Evolutionary conservation across 1,139 yeast genomes (phyloP).

Genomic region (Geotrichum citri-aurantii): DNA sequence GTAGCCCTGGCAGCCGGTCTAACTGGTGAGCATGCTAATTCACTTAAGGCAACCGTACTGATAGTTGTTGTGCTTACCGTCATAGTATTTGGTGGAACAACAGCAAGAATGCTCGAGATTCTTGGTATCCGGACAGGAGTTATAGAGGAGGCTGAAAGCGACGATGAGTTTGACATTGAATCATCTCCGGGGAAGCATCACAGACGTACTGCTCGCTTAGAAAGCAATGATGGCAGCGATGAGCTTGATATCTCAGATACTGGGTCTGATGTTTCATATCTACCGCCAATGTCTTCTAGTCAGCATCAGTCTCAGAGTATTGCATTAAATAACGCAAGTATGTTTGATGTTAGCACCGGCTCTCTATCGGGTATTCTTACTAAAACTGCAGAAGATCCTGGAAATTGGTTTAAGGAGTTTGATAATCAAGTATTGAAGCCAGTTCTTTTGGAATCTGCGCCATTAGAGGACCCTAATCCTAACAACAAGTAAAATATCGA

Average conservation of each 20-base stretch:
- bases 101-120: slow-evolving; percentile 96
- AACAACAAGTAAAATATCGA: background rate
- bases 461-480: slow-evolving; percentile 14
- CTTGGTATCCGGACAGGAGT: slow-evolving; percentile 90
- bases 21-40: slow-evolving; percentile 88
- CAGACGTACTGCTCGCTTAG: slow-evolving; percentile 25
- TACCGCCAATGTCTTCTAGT: slow-evolving; percentile 32
- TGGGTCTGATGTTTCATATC: slow-evolving; percentile 26
- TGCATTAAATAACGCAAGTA: slow-evolving; percentile 4
- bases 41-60: slow-evolving; percentile 85
- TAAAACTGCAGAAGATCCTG: slow-evolving; percentile 61
- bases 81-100: slow-evolving; percentile 95
- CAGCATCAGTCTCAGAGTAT: slow-evolving; percentile 1
- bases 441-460: slow-evolving; percentile 61
- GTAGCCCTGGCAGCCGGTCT: slow-evolving; percentile 97
- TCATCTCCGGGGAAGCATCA: slow-evolving; percentile 42
- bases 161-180: slow-evolving; percentile 93
- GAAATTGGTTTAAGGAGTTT: slow-evolving; percentile 87
- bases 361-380: slow-evolving; percentile 40
- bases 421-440: slow-evolving; percentile 97
- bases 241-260: slow-evolving; percentile 27
- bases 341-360: slow-evolving; percentile 15
- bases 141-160: slow-evolving; percentile 72
- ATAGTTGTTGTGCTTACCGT: slow-evolving; percentile 97
- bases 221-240: slow-evolving; percentile 23